Base-by-base conservation (phyloP, 2,329 filamentous ascomycete species). In the Alternaria ventricosa region DNA sequence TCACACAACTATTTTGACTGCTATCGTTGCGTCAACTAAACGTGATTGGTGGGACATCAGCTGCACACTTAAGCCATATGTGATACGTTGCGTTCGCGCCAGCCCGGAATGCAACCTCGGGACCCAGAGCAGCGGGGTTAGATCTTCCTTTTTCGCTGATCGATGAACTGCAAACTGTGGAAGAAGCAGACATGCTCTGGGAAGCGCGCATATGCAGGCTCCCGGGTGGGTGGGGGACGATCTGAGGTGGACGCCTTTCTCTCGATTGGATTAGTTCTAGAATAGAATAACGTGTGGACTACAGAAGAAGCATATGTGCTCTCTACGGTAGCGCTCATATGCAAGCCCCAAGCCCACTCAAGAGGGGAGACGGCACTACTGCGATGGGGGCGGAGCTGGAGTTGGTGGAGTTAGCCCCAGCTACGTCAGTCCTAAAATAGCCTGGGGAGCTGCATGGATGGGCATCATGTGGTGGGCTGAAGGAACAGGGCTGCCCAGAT, bases 381-480 rank as follows among this genome's bases (percentile, higher is more conserved):
- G n/a, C n/a, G n/a, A n/a, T n/a, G 51, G 27, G n/a, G 25, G 13
- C 36, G 28, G 43, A 43, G n/a, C 41, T 55, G 28, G 50, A 50
- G 53, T 36, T 36, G 33, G 33, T 43, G 41, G 53, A 53, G 36
- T 25, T 25, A 23, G 43, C 18, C 18, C 43, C 18, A 36, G 46
- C 30, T 27, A 58, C 54, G 60, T 67, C 57, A 61, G 57, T 33
- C 65, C 55, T n/a, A 36, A 61, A 67, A 65, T 63, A 63, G 53
- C 44, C 20, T 44, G 45, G 28, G 20, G 2, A 30, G 28, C 49
- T 50, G 23, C 41, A 46, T 12, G 25, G 41, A 30, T 9, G 13
- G 33, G 51, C 18, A n/a, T 18, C 33, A 55, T 43, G 27, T 44
- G 36, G 36, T 55, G 53, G 22, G n/a, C 11, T 23, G 30, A 13